Evolutionary conservation across 352 stramenopile species (phyloP).

Genomic region (Phytophthora pini): DNA sequence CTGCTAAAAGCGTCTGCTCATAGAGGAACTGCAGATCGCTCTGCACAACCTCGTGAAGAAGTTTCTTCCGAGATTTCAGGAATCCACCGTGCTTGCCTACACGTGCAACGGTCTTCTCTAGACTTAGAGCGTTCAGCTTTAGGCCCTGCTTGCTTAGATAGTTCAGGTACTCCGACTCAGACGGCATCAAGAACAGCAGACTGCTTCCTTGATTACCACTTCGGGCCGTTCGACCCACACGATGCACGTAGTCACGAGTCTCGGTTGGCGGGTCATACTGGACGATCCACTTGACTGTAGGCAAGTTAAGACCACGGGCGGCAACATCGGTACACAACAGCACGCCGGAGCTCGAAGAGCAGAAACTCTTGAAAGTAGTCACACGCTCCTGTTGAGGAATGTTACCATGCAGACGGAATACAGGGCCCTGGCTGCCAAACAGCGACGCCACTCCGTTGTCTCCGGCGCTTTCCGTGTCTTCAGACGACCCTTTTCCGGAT

Average conservation of each 20-base stretch:
- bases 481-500: constrained; percentile 57
- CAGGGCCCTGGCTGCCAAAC: constrained; percentile 60
- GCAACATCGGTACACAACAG: constrained; percentile 99
- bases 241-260: constrained; percentile 99
- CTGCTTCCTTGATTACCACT: constrained; percentile 97
- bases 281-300: constrained; percentile 96
- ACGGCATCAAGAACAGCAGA: constrained; percentile 97
- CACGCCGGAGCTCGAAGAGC: constrained; percentile 89
- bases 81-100: constrained; percentile 68
- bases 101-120: constrained; percentile 85
- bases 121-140: constrained; percentile 80
- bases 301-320: constrained; percentile 97
- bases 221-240: constrained; percentile 98
- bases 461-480: constrained; percentile 90
- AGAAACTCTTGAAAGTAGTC: constrained; percentile 95
- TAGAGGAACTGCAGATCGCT: constrained; percentile 87
- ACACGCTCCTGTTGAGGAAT: constrained; percentile 97
- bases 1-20: constrained; percentile 80
- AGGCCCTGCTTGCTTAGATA: constrained; percentile 90
- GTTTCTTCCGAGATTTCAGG: constrained; percentile 77
- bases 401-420: constrained; percentile 95
- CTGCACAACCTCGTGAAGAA: constrained; percentile 81
- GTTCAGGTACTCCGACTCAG: constrained; percentile 95
- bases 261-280: constrained; percentile 99
- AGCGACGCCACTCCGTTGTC: constrained; percentile 49